Conservation (phyloP, 306 rosid genomes). For the Cicer bijugum region DNA sequence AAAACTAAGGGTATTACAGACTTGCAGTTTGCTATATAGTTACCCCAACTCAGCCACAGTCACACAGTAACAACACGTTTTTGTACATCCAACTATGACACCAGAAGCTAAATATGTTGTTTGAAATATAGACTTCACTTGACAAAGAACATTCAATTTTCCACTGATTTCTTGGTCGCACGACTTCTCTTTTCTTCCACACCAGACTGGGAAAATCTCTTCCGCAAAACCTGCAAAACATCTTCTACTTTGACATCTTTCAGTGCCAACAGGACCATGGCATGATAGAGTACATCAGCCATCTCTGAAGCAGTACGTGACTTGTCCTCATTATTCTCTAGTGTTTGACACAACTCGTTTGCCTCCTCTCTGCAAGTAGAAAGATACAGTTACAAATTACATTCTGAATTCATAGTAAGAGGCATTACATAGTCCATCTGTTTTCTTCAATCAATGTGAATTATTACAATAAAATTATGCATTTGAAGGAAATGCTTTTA, state of each 20-base stretch:
- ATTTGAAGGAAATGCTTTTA: neutral
- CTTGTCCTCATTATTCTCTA: slow-evolving; percentile 72
- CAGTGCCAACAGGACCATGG: slow-evolving; percentile 70
- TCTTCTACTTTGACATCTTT: slow-evolving; percentile 82
- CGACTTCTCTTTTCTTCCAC: slow-evolving; percentile 79
- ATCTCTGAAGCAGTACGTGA: slow-evolving; percentile 77
- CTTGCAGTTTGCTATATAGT: slow-evolving; percentile 6
- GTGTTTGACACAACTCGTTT: slow-evolving; percentile 75
- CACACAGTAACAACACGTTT: neutral
- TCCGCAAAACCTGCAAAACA: slow-evolving; percentile 71
- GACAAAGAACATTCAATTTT: slow-evolving; percentile 35
- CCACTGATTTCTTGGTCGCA: slow-evolving; percentile 23
- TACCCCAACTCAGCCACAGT: neutral
- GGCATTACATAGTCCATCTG: neutral
- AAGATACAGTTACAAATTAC: slow-evolving; percentile 31
- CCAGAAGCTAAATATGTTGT: slow-evolving; percentile 8
- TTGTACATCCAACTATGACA: slow-evolving; percentile 30
- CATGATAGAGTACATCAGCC: slow-evolving; percentile 84
- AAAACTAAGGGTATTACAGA: neutral
- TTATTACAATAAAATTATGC: neutral
- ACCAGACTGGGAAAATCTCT: slow-evolving; percentile 84
- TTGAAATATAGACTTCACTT: neutral
- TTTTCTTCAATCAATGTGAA: slow-evolving; percentile 31
- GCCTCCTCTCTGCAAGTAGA: slow-evolving; percentile 74
- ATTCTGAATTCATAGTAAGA: slow-evolving; percentile 8